phyloP scores from a whole-genome alignment of 345 rosid genomes.

The Linum trigynum region DNA sequence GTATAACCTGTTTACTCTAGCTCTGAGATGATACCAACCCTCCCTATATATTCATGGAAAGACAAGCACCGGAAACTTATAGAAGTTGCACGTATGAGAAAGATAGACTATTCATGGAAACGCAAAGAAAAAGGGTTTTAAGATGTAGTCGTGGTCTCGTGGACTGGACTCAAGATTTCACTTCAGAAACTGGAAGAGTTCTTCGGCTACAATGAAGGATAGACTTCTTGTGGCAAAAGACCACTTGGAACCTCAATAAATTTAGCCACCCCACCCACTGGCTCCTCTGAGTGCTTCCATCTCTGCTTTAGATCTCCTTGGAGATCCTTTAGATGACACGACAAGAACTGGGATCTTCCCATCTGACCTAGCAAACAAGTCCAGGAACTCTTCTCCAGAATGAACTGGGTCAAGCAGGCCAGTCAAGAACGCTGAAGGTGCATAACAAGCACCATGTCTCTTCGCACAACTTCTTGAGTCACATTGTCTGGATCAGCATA shows the following conservation, averaged over 20 bases:
- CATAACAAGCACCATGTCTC: slow-evolving; percentile 68
- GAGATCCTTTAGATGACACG: slow-evolving; percentile 56
- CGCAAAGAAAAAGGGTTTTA: neutral
- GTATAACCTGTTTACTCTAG: neutral
- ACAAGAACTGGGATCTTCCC: slow-evolving; percentile 54
- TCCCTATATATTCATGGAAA: neutral
- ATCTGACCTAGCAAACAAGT: slow-evolving; percentile 53
- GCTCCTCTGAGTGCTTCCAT: slow-evolving; percentile 73
- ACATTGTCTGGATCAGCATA: slow-evolving; percentile 83
- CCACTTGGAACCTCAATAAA: slow-evolving; percentile 74
- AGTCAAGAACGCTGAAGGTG: slow-evolving; percentile 81
- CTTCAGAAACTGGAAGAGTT: slow-evolving; percentile 55
- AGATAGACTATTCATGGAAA: neutral
- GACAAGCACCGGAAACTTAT: neutral
- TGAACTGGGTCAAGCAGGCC: slow-evolving; percentile 81
- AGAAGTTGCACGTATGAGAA: slow-evolving; percentile 7
- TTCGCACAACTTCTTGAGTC: slow-evolving; percentile 44
- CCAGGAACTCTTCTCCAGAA: slow-evolving; percentile 61
- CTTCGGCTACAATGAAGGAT: slow-evolving; percentile 57
- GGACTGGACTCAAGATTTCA: slow-evolving; percentile 27
- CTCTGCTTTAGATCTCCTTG: slow-evolving; percentile 84
- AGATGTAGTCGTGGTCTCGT: too few relatives aligned
- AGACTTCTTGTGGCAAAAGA: slow-evolving; percentile 87
- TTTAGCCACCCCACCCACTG: slow-evolving; percentile 60
- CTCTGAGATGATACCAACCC: too few relatives aligned